These are phyloP conservation scores for Moniliophthora roreri DNA, from an alignment of 1,284 basidiomycete genomes.

Conservation along the genomic window DNA sequence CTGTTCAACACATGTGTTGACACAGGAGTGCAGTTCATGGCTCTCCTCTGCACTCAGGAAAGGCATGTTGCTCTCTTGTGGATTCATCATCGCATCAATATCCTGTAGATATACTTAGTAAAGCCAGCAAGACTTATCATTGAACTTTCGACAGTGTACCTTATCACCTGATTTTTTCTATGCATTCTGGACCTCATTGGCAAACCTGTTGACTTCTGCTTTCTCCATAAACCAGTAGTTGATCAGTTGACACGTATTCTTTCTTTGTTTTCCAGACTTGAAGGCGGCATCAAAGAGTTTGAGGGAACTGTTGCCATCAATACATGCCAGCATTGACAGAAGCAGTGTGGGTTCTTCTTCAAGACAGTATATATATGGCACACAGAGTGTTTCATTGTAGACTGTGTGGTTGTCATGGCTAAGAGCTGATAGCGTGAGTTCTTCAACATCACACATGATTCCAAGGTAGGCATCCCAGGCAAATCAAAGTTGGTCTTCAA, in stretches of 20 bases:
- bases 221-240: slow-evolving; percentile 18
- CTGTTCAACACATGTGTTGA: slow-evolving; percentile 26
- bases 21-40: slow-evolving; percentile 5
- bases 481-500: too few species aligned
- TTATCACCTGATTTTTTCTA: neutral
- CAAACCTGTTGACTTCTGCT: slow-evolving; percentile 27
- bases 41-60: slow-evolving; percentile 14
- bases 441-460: too few species aligned
- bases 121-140: too few species aligned
- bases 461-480: too few species aligned
- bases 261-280: slow-evolving; percentile 20
- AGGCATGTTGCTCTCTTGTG: slow-evolving; percentile 3
- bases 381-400: too few species aligned
- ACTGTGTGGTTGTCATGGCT: too few species aligned
- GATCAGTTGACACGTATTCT: slow-evolving; percentile 6
- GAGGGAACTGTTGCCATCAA: slow-evolving; percentile 33
- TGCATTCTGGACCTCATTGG: slow-evolving; percentile 26
- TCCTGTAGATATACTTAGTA: too few species aligned
- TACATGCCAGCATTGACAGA: slow-evolving; percentile 25
- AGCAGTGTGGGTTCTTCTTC: neutral
- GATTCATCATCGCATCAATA: too few species aligned
- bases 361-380: neutral
- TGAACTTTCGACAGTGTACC: neutral
- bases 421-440: too few species aligned
- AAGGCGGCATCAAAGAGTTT: slow-evolving; percentile 25